Percentiles rank a stretch among this genome's conserved stretches.
Evolutionary conservation across 306 rosid species (phyloP).

Genomic region (Astragalus membranaceus): DNA sequence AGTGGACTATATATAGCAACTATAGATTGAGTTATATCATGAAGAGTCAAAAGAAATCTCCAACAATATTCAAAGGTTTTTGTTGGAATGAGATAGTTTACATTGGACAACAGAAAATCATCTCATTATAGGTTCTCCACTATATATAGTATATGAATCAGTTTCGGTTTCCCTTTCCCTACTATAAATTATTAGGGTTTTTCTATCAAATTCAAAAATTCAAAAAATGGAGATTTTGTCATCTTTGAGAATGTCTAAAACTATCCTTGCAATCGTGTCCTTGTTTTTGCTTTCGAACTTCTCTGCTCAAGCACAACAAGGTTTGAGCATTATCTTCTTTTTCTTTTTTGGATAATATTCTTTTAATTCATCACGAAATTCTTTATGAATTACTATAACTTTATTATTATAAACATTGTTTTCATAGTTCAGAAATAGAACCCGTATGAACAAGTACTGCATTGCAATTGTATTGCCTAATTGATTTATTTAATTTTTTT

Average conservation of each 20-base stretch:
- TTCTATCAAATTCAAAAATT: not conserved
- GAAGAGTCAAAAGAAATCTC: not conserved
- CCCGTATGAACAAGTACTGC: too few relatives aligned
- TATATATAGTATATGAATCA: not conserved
- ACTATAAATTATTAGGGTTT: not conserved
- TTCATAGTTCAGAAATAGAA: too few relatives aligned
- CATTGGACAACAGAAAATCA: not conserved
- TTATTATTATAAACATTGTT: too few relatives aligned
- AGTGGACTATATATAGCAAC: not conserved
- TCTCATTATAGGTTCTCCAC: not conserved
- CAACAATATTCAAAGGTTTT: not conserved
- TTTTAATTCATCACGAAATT: too few relatives aligned
- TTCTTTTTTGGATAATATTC: too few relatives aligned
- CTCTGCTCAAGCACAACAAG: not conserved
- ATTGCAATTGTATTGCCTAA: too few relatives aligned
- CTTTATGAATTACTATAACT: too few relatives aligned
- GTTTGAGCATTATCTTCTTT: not conserved
- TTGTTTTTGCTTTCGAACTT: not conserved
- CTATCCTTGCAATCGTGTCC: not conserved
- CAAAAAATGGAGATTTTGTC: not conserved
- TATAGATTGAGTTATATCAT: not conserved
- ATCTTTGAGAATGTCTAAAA: not conserved
- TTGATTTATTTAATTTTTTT: too few relatives aligned
- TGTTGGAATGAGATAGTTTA: not conserved
- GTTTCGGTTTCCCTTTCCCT: not conserved